Evolutionary conservation across 129 eudicot species (phyloP).

Genomic region (Chrysanthemum makinoi): DNA sequence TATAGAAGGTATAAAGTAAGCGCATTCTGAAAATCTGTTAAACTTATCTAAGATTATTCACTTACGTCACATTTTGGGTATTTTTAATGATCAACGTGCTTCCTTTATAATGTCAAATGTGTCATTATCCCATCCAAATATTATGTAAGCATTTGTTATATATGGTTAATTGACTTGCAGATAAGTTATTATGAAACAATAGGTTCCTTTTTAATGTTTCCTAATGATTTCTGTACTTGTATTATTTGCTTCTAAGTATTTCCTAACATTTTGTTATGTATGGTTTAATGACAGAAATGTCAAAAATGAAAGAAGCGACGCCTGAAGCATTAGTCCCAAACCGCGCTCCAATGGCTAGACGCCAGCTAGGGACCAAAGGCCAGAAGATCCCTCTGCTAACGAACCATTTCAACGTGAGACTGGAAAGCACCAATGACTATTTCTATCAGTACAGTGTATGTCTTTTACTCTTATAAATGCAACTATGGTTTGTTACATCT

Average conservation of each 20-base stretch:
- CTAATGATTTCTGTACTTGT: neutral
- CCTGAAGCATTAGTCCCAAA: neutral
- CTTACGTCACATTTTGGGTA: no score
- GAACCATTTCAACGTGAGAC: constrained; percentile 52
- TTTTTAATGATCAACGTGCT: no score
- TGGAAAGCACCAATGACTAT: constrained; percentile 35
- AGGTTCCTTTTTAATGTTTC: neutral
- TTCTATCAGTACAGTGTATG: constrained; percentile 59
- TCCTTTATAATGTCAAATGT: no score
- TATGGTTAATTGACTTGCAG: no score
- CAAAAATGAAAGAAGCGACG: no score
- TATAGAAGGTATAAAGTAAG: no score
- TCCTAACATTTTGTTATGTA: no score
- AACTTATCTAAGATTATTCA: no score
- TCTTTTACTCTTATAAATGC: constrained; percentile 2
- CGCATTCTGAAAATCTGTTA: no score
- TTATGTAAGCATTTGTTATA: no score
- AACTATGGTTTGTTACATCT: neutral
- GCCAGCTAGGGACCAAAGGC: constrained; percentile 45
- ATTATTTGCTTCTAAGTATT: neutral
- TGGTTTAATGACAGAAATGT: no score
- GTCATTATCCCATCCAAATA: neutral
- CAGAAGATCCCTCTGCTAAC: constrained; percentile 38
- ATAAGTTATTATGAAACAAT: neutral
- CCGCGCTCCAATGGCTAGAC: constrained; percentile 40